Evolutionary conservation across 768 basidiomycete genomes (phyloP).

Genomic region (Jaapia argillacea): DNA sequence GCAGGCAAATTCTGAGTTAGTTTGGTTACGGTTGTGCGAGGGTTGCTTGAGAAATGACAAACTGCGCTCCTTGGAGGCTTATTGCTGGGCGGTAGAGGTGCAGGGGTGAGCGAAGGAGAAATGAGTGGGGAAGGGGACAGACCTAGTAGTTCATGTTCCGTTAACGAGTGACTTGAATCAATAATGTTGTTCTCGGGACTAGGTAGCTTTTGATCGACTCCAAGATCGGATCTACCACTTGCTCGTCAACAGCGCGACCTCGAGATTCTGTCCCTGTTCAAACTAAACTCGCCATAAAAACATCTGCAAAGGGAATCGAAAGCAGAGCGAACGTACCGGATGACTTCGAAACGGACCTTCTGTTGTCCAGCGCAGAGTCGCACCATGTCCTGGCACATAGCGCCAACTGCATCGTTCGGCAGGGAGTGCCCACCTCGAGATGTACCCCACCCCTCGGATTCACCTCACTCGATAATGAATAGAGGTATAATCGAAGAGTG

Average conservation of each 20-base stretch:
- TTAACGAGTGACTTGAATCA: slow-evolving; percentile 32
- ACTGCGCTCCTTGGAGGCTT: slow-evolving; percentile 64
- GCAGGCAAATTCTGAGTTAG: slow-evolving; percentile 87
- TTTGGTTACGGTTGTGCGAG: slow-evolving; percentile 46
- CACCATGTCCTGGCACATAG: slow-evolving; percentile 83
- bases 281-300: no score
- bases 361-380: slow-evolving; percentile 91
- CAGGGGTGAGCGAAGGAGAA: not conserved
- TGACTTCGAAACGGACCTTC: slow-evolving; percentile 51
- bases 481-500: slow-evolving; percentile 66
- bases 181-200: slow-evolving; percentile 29
- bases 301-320: no score
- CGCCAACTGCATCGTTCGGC: slow-evolving; percentile 9
- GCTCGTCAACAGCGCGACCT: no score
- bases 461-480: slow-evolving; percentile 33
- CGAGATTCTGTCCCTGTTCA: slow-evolving; percentile 1
- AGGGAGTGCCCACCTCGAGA: slow-evolving; percentile 53
- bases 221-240: no score
- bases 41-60: slow-evolving; percentile 49
- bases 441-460: slow-evolving; percentile 53
- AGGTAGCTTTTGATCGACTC: no score
- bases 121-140: slow-evolving; percentile 29
- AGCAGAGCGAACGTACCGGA: no score
- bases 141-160: slow-evolving; percentile 45
- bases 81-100: slow-evolving; percentile 31